Percentiles rank a stretch among this genome's conserved stretches.
phyloP scores from a whole-genome alignment of 345 rosid species.

The Pelargonium nanum region DNA sequence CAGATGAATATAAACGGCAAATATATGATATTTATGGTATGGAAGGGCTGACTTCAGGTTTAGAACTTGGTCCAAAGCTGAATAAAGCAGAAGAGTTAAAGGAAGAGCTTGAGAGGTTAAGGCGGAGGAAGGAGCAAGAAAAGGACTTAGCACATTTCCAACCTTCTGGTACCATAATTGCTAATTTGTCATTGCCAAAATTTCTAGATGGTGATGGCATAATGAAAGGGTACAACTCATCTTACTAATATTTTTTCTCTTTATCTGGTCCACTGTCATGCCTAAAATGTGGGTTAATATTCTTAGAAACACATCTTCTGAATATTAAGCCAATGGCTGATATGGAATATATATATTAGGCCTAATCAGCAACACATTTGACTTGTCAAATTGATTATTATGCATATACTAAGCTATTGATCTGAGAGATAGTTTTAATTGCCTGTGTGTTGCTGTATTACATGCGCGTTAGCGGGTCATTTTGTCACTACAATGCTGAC shows the following conservation, averaged over 20 bases:
- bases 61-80: slow-evolving; percentile 83
- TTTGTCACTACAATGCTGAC: background rate
- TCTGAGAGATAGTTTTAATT: background rate
- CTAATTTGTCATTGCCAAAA: slow-evolving; percentile 62
- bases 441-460: background rate
- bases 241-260: background rate
- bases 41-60: slow-evolving; percentile 80
- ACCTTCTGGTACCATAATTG: slow-evolving; percentile 58
- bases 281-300: background rate
- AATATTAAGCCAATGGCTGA: background rate
- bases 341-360: background rate
- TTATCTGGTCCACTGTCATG: background rate
- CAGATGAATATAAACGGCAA: slow-evolving; percentile 70
- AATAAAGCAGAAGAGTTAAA: slow-evolving; percentile 71
- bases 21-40: slow-evolving; percentile 88
- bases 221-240: slow-evolving; percentile 58
- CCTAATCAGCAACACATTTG: background rate
- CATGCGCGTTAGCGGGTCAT: background rate
- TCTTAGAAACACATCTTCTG: background rate
- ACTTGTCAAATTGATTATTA: background rate
- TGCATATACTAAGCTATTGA: background rate
- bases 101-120: slow-evolving; percentile 71
- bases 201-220: slow-evolving; percentile 74
- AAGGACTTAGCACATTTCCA: slow-evolving; percentile 49
- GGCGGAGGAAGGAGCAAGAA: slow-evolving; percentile 53